Percentiles rank a stretch among this genome's conserved stretches.
Conservation (phyloP, 2,329 filamentous ascomycete species). For the Neonectria coccinea region DNA sequence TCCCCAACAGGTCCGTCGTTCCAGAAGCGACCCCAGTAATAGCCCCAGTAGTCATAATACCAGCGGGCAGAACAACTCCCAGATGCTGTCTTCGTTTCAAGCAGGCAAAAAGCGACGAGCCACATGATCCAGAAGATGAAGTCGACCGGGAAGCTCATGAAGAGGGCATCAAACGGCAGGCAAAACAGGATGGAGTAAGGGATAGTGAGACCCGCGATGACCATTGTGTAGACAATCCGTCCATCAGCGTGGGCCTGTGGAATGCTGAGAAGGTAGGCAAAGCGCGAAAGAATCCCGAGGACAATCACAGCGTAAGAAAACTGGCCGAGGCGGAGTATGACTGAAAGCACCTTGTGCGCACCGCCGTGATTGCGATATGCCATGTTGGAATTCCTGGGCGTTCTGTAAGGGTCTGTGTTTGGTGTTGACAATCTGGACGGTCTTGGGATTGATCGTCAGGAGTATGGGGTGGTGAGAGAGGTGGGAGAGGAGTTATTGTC, state of each 20-base stretch:
- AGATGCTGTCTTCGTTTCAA: slow-evolving; percentile 35
- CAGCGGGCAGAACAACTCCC: slow-evolving; percentile 23
- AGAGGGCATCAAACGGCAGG: slow-evolving; percentile 38
- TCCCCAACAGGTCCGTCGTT: slow-evolving; percentile 19
- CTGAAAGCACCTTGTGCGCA: not conserved
- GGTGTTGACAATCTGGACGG: not conserved
- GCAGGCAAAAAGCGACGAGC: slow-evolving; percentile 44
- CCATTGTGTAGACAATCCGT: not conserved
- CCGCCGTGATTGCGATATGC: not conserved
- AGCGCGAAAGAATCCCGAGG: not conserved
- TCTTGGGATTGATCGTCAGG: not conserved
- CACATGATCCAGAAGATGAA: slow-evolving; percentile 45
- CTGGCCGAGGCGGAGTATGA: not conserved
- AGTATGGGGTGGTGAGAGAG: not conserved
- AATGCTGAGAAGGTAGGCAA: not conserved
- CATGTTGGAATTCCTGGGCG: not conserved
- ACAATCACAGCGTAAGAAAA: not conserved
- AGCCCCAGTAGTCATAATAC: slow-evolving; percentile 45
- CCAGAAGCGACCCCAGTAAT: slow-evolving; percentile 44
- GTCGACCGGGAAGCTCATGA: slow-evolving; percentile 43
- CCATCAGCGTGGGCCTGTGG: not conserved
- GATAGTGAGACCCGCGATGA: not conserved
- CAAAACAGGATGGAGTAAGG: not conserved
- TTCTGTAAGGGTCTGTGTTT: not conserved
- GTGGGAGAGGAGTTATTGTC: not conserved